Conservation (phyloP, 2,329 filamentous ascomycete species). For the Sporothrix humicola region DNA sequence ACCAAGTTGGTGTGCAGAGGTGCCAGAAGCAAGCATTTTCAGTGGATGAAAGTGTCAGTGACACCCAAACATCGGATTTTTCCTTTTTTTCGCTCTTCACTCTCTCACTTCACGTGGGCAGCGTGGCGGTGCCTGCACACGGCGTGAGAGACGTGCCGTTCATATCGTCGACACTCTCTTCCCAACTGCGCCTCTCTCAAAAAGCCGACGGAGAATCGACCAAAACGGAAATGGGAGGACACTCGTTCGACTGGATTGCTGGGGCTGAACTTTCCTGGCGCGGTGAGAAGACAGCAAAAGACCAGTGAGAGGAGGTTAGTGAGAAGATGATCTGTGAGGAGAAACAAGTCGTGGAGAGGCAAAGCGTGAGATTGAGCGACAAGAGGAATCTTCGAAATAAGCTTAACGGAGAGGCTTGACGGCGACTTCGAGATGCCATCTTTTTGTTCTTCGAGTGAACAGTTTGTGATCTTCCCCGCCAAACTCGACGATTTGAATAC, state of each 20-base stretch:
- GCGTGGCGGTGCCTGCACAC: slow-evolving; percentile 5
- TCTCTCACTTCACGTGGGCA: background rate
- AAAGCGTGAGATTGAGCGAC: background rate
- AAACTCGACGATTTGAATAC: background rate
- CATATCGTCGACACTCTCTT: background rate
- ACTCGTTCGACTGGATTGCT: background rate
- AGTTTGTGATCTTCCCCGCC: no score
- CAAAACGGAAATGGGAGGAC: slow-evolving; percentile 2
- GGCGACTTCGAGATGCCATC: no score
- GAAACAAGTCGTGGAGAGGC: no score
- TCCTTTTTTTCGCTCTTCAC: background rate
- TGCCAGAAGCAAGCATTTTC: background rate
- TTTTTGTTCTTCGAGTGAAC: no score
- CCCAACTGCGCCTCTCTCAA: background rate
- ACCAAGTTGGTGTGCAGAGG: background rate
- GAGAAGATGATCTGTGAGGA: background rate
- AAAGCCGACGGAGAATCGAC: slow-evolving; percentile 12
- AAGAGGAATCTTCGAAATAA: no score
- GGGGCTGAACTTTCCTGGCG: slow-evolving; percentile 12
- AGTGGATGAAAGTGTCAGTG: background rate
- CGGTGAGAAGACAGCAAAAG: background rate
- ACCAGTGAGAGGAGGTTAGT: background rate
- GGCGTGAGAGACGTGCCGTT: background rate
- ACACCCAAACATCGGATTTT: background rate
- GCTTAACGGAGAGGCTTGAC: no score